A percentile compares a stretch with the other conserved stretches of the same genome.
These are phyloP conservation scores for Apophysomyces sp. DNA, from an alignment of 371 early-diverging fungal species.

Conservation along the genomic window DNA sequence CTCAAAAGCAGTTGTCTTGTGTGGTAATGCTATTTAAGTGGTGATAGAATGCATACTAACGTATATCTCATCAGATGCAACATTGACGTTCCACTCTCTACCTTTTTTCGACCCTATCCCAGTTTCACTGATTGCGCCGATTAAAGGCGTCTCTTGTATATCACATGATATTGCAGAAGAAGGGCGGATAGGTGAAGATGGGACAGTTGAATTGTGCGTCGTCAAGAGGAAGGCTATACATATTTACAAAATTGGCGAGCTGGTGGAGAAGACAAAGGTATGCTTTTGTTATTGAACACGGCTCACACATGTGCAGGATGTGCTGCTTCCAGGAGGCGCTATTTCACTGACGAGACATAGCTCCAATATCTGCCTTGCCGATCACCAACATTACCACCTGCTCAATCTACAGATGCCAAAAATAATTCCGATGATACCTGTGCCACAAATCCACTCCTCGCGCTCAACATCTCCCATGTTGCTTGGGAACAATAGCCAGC, in stretches of 20 bases:
- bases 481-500: conserved; percentile 36
- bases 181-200: conserved; percentile 57
- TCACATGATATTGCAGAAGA: conserved; percentile 57
- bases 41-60: not conserved
- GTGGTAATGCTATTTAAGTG: conserved; percentile 52
- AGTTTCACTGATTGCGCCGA: conserved; percentile 46
- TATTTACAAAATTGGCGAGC: conserved; percentile 52
- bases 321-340: conserved; percentile 65
- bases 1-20: conserved; percentile 68
- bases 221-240: conserved; percentile 64
- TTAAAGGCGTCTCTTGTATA: conserved; percentile 71
- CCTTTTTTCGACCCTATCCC: conserved; percentile 63
- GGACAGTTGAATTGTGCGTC: conserved; percentile 63
- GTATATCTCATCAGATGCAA: conserved; percentile 45
- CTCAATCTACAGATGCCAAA: conserved; percentile 51
- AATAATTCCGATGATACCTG: conserved; percentile 61
- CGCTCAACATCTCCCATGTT: conserved; percentile 25
- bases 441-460: conserved; percentile 34
- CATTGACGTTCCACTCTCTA: conserved; percentile 64
- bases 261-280: conserved; percentile 54
- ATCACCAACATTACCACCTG: conserved; percentile 63
- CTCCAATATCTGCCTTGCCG: conserved; percentile 65
- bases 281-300: not conserved
- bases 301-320: conserved; percentile 47
- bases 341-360: conserved; percentile 53